A percentile compares a stretch with the other conserved stretches of the same genome.
These are phyloP conservation scores for Pseudophaeomoniella oleicola DNA, from an alignment of 2,329 filamentous ascomycete species.

Conservation along the genomic window DNA sequence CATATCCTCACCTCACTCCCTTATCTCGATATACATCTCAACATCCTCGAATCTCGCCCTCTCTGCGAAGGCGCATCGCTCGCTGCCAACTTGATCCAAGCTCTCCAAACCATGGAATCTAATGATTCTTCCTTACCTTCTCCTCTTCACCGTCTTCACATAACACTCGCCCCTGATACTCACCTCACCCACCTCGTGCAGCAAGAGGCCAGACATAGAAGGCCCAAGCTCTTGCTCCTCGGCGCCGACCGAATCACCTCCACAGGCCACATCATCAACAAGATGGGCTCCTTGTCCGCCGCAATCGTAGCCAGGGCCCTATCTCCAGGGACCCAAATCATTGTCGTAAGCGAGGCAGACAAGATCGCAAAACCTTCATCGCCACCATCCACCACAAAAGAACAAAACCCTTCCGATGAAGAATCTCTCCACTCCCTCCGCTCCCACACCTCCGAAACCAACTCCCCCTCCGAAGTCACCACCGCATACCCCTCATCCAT, in stretches of 20 bases:
- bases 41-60: slow-evolving; percentile 52
- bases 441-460: not conserved
- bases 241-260: slow-evolving; percentile 49
- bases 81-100: slow-evolving; percentile 26
- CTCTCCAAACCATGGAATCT: not conserved
- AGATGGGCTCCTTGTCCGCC: slow-evolving; percentile 47
- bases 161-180: slow-evolving; percentile 47
- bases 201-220: slow-evolving; percentile 15
- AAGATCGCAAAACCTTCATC: slow-evolving; percentile 40
- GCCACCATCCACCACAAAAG: slow-evolving; percentile 28
- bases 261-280: slow-evolving; percentile 49
- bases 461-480: slow-evolving; percentile 7
- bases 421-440: not conserved
- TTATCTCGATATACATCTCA: slow-evolving; percentile 25
- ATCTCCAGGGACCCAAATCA: slow-evolving; percentile 30
- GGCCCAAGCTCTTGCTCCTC: slow-evolving; percentile 44
- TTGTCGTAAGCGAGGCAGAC: slow-evolving; percentile 45
- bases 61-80: slow-evolving; percentile 49
- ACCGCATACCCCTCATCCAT: slow-evolving; percentile 12
- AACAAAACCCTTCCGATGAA: slow-evolving; percentile 33
- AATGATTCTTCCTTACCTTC: too few species aligned
- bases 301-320: slow-evolving; percentile 39
- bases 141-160: slow-evolving; percentile 6
- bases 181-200: slow-evolving; percentile 37
- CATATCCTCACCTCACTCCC: slow-evolving; percentile 28